Base-by-base conservation (phyloP, 2,329 filamentous ascomycete species). In the Diaporthe sp. region DNA sequence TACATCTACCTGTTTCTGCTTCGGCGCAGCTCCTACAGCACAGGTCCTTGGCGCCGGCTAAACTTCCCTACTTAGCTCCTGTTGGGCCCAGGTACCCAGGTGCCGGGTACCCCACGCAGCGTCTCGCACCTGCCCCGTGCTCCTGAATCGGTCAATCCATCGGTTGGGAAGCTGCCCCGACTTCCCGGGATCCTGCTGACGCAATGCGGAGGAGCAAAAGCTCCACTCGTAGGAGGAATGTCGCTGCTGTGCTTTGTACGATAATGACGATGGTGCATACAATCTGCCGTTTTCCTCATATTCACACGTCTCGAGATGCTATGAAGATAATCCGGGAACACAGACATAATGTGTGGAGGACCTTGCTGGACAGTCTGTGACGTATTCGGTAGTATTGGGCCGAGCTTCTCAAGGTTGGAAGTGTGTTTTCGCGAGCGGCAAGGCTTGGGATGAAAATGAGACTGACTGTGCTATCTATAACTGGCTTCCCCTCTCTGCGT, bases 91-190 rank as follows among this genome's bases (percentile, higher is more conserved):
- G 64, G 64, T 52, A 67, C 61, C 58, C n/a, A 40, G 22, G 35
- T 28, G 57, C 25, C 25, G 7, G 40, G 25, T 47, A 12, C 25
- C 45, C 28, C 61, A 52, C 61, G 42, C 28, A 50, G n/a, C 45
- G 42, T 50, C 42, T 52, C 45, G 45, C 19, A 5, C 30, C 45
- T 35, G 45, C 42, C 61, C 61, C 45, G 28, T 67, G 64, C 64
- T 67, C 64, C 45, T 67, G 64, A 52, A 38, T 67, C 64, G 64
- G 45, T 67, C 33, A 52, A 3, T 64, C 60, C 12, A 28, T 67
- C 64, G 64, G 64, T 35, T 67, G 64, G 64, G 64, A 67, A 67
- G 64, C 64, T 67, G 45, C 64, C 30, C 45, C 64, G 64, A 67
- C 64, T 12, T 25, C 45, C 64, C 64, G 45, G 19, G 15, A 35